Evolutionary conservation across 345 rosid species (phyloP), one percentile per base, ranked within the genome.

Genomic region (Theobroma cacao): DNA sequence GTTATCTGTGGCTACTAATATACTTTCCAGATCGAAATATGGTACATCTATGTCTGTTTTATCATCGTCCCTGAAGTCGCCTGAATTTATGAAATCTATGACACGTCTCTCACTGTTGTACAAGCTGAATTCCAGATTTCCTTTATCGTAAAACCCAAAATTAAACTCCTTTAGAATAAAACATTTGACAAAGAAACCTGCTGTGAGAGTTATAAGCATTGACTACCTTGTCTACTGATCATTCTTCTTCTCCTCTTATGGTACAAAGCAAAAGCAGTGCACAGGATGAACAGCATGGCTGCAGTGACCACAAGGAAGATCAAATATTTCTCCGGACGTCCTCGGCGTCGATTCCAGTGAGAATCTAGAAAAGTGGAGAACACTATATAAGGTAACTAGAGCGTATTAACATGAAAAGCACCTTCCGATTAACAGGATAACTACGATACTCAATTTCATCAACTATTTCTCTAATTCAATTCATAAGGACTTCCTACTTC

Each of bases 1-100:
- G 74, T 81, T 80, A 65, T 86, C 83, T 1, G 94, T 87, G 22
- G 90, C 89, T 59, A 75, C 84, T 75, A 86, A 6, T 66, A 90
- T 86, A 72, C 67, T 62, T 20, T 85, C 86, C 30, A 89, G 74
- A 33, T 80, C 81, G 26, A 87, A 75, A 74, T 82, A 81, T 20
- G 87, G 91, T 11, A 88, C 79, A 36, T 86, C 91, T 74, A 90
- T 81, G 36, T 75, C 84, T 61, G 84, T 82, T 61, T 76, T 84
- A 40, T 85, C 84, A 33, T 86, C 87, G 55, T 85, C 88, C 7
- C 31, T 79, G 24, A 86, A 80, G 15, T 75, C 70, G 6, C 4
- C 8, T 0, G 83, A 58, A 40, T 74, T 81, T 45, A 90, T 78
- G 53, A 84, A 61, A 48, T 84, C 85, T 76, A 76, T 72, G 26